Percentiles rank a stretch among this genome's conserved stretches.
phyloP scores from a whole-genome alignment of 2,329 filamentous ascomycete genomes.

The Elsinoe australis region DNA sequence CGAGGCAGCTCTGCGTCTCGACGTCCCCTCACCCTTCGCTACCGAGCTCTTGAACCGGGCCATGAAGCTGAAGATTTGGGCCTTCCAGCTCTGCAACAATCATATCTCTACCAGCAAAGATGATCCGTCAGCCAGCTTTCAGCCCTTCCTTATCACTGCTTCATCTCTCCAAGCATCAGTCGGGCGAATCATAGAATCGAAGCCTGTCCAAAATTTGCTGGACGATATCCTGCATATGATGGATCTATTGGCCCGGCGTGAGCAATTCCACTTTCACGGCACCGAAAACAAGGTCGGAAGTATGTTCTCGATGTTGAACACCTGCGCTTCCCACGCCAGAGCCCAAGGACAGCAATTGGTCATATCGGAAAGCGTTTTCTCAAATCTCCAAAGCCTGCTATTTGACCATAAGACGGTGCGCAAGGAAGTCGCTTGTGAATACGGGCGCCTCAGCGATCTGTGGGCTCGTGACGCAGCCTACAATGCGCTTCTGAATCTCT shows the following conservation, averaged over 20 bases:
- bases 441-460: too few relatives aligned
- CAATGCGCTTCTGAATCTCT: not conserved
- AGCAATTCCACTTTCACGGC: not conserved
- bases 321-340: not conserved
- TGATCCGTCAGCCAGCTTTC: not conserved
- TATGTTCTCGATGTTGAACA: not conserved
- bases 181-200: too few relatives aligned
- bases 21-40: not conserved
- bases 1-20: not conserved
- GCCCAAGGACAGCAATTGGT: not conserved
- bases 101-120: not conserved
- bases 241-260: not conserved
- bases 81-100: slow-evolving; percentile 4
- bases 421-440: too few relatives aligned
- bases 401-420: not conserved
- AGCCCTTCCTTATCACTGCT: not conserved
- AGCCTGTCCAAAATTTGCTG: not conserved
- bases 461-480: not conserved
- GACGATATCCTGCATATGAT: too few relatives aligned
- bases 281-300: not conserved
- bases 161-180: not conserved
- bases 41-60: not conserved
- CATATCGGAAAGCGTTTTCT: not conserved
- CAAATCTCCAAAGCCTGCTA: not conserved
- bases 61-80: slow-evolving; percentile 2